phyloP scores from a whole-genome alignment of 495 filamentous ascomycete genomes.

The Penicillium pancosmium region DNA sequence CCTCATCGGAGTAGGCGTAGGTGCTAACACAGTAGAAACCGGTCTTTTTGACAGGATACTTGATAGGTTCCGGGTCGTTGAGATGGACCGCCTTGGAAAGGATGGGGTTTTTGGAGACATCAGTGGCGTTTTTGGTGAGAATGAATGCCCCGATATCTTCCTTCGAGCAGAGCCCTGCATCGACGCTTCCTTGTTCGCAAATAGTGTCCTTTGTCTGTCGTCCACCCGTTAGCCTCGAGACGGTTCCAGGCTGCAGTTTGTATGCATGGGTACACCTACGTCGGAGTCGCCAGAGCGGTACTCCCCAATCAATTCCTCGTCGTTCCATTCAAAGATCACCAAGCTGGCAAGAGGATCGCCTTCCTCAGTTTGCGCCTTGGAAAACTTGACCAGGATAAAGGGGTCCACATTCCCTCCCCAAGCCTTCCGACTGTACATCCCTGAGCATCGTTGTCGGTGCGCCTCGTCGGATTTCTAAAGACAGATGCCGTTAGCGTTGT shows the following conservation, averaged over 20 bases:
- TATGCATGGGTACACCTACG: slow-evolving; percentile 22
- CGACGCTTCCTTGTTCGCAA: slow-evolving; percentile 70
- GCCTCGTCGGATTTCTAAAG: slow-evolving; percentile 71
- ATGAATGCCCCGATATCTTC: slow-evolving; percentile 86
- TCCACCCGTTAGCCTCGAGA: slow-evolving; percentile 19
- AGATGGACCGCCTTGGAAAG: slow-evolving; percentile 80
- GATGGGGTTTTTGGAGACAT: slow-evolving; percentile 68
- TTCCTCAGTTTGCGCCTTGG: slow-evolving; percentile 57
- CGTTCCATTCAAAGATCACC: slow-evolving; percentile 92
- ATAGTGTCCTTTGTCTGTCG: slow-evolving; percentile 66
- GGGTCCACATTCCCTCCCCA: slow-evolving; percentile 92
- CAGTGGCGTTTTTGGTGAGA: slow-evolving; percentile 70
- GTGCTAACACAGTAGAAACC: slow-evolving; percentile 96
- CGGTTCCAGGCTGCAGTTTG: background rate
- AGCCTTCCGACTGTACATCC: slow-evolving; percentile 90
- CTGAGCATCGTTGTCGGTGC: slow-evolving; percentile 85
- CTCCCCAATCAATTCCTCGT: slow-evolving; percentile 75
- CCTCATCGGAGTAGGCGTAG: slow-evolving; percentile 57
- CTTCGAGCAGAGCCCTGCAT: slow-evolving; percentile 68
- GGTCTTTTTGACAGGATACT: slow-evolving; percentile 82
- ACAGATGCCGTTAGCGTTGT: slow-evolving; percentile 5
- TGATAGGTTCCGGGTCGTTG: slow-evolving; percentile 70
- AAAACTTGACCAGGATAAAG: slow-evolving; percentile 83
- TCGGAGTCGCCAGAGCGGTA: slow-evolving; percentile 36
- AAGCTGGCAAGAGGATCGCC: slow-evolving; percentile 78